Percentiles rank a stretch among this genome's conserved stretches.
Conservation (phyloP, 257 asterid species). For the Mentha longifolia region DNA sequence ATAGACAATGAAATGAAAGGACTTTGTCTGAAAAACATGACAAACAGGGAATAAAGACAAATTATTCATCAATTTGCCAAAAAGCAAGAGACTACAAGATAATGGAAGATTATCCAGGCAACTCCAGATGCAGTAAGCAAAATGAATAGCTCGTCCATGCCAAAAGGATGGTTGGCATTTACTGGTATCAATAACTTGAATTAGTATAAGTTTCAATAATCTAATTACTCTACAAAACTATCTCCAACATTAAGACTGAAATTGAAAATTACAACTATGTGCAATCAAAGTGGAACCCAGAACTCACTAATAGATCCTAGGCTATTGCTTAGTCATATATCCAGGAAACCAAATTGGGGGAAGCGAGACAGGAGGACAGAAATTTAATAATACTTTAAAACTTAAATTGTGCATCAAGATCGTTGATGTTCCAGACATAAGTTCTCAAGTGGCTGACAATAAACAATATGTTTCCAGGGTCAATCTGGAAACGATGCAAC, state of each 20-base stretch:
- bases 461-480: conserved; percentile 9
- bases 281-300: neutral
- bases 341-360: neutral
- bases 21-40: conserved; percentile 12
- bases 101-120: conserved; percentile 12
- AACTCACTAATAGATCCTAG: neutral
- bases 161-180: neutral
- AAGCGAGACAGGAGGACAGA: neutral
- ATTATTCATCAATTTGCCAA: neutral
- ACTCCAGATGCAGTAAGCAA: conserved; percentile 16
- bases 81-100: conserved; percentile 4
- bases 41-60: neutral
- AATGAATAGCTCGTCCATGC: conserved; percentile 7
- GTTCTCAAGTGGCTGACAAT: neutral
- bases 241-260: conserved; percentile 2
- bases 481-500: conserved; percentile 23
- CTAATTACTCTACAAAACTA: neutral
- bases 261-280: neutral
- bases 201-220: conserved; percentile 21
- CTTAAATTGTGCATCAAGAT: neutral
- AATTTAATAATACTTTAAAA: neutral
- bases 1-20: neutral
- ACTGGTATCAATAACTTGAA: neutral
- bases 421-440: neutral
- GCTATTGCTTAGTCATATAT: conserved; percentile 8